Evolutionary conservation across 305 asterid species (phyloP), one percentile per base, ranked within the genome.

Genomic region (Solanum hybrid): DNA sequence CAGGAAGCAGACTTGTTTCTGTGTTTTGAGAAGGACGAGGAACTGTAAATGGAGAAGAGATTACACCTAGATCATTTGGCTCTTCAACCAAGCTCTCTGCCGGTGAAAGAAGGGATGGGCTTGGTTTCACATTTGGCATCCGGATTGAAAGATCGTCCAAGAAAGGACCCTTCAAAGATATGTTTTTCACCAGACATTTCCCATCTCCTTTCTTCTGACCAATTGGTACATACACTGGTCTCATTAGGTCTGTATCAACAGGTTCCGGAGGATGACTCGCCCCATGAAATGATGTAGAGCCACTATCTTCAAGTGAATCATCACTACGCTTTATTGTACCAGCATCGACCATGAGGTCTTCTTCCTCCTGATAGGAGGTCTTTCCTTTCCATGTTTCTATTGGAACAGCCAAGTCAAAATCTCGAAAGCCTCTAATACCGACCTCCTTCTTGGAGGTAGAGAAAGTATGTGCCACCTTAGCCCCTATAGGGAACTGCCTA

Each of bases 181-280:
- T 76, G 92, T 91, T 95, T 90, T 92, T 94, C 42, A 93, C 90
- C 91, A 94, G 90, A 90, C 93, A 91, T 89, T 93, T 94, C 19
- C 93, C 93, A 71, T 91, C 97, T 78, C 87, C 90, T 75, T 93
- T 92, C 64, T 88, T 94, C 89, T 94, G 94, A 71, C 94, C 94
- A 88, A 96, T 94, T 0, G 99, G 96, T 27, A 97, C 94, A 89
- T 90, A 95, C 14, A 97, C 95, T 6, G 98, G 98, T 90, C 94
- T 94, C 98, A 96, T 95, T 87, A 92, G 93, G 92, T 95, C 98
- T 0, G 91, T 89, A 86, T 96, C 99, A 40, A 94, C 89, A 4
- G 99, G 99, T 89, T 97, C 99, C 4, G 97, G 96, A 19, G 99
- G 99, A 86, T 97, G 99, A 88, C 97, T 95, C 91, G 93, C 99